Evolutionary conservation across 2,329 filamentous ascomycete species (phyloP).

Genomic region (Geoglossum cookeanum): DNA sequence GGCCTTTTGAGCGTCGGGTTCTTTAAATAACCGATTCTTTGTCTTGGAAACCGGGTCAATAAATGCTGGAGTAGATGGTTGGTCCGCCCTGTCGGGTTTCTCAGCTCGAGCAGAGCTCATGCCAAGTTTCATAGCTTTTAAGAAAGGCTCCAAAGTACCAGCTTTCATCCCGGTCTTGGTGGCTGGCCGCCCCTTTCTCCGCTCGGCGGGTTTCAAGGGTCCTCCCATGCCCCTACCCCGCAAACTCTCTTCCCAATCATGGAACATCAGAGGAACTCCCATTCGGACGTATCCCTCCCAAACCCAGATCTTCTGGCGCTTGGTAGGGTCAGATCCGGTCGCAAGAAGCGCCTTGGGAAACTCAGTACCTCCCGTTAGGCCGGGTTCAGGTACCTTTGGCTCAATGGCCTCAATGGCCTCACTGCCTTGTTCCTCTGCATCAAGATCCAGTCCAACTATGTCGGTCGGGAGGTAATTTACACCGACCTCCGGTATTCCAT

Average conservation of each 20-base stretch:
- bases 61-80: neutral
- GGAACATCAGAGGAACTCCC: conserved; percentile 44
- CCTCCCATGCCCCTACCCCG: conserved; percentile 7
- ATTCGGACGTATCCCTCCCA: conserved; percentile 42
- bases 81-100: neutral
- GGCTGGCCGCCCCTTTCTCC: conserved; percentile 15
- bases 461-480: conserved; percentile 58
- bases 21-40: neutral
- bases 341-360: conserved; percentile 16
- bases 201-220: neutral
- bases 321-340: conserved; percentile 34
- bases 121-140: conserved; percentile 15
- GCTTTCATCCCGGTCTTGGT: conserved; percentile 17
- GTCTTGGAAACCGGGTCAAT: neutral
- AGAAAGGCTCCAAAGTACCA: conserved; percentile 18
- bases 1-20: neutral
- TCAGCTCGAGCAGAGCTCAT: neutral
- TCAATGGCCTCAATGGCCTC: conserved; percentile 1
- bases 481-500: conserved; percentile 57
- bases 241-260: conserved; percentile 37
- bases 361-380: conserved; percentile 13
- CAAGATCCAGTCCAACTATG: conserved; percentile 60
- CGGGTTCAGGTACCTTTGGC: conserved; percentile 4
- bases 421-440: conserved; percentile 31
- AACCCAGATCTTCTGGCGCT: conserved; percentile 49